Evolutionary conservation across 768 basidiomycete genomes (phyloP).

Genomic region (Boletus subcaerulescens): DNA sequence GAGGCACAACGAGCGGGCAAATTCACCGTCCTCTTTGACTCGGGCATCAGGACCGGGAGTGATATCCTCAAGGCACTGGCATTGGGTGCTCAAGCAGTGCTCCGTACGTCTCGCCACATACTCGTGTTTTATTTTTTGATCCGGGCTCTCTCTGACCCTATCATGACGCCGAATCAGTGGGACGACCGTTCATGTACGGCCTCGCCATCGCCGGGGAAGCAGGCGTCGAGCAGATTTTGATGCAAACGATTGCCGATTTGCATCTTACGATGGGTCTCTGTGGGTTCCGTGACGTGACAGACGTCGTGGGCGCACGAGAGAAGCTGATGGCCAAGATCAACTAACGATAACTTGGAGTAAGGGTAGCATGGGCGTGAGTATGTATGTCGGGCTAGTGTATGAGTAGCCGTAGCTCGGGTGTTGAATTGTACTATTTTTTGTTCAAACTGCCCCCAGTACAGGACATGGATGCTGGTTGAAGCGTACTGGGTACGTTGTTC

Average conservation of each 20-base stretch:
- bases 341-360: background rate
- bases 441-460: too few species aligned
- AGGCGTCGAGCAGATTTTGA: conserved; percentile 49
- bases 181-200: conserved; percentile 46
- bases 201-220: conserved; percentile 46
- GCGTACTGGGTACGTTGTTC: background rate
- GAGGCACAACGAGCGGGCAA: conserved; percentile 57
- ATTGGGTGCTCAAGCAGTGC: conserved; percentile 52
- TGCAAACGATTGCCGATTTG: conserved; percentile 40
- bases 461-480: background rate
- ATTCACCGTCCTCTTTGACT: conserved; percentile 69
- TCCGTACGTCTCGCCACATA: conserved; percentile 30
- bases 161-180: conserved; percentile 24
- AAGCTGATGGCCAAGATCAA: conserved; percentile 32
- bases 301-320: conserved; percentile 37
- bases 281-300: conserved; percentile 36
- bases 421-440: too few species aligned
- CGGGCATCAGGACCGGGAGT: conserved; percentile 51
- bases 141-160: background rate
- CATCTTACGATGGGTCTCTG: conserved; percentile 44
- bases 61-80: conserved; percentile 57
- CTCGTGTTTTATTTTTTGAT: background rate
- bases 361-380: background rate
- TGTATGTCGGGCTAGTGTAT: too few species aligned
- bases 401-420: too few species aligned